Base-by-base conservation (phyloP, 2,329 filamentous ascomycete genomes). In the Claviceps sp. region DNA sequence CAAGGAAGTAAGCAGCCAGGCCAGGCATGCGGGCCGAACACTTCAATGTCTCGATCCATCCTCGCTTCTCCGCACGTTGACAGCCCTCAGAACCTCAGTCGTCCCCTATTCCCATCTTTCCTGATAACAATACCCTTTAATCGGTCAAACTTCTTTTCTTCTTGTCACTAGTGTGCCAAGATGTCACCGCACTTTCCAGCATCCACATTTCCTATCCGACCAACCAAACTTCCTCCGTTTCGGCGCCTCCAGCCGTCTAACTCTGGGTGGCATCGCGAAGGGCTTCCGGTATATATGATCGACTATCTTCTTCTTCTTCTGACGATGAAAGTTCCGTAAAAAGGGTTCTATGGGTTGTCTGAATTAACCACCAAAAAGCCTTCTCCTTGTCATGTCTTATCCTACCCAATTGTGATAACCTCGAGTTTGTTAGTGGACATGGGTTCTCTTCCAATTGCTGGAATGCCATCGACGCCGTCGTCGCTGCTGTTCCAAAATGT, bases 401-500 rank as follows among this genome's bases (percentile, higher is more conserved):
- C 34, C 42, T 7, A 17, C n/a, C 19, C 10, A 43, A 17, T 47
- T 43, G 34, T 46, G n/a, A 38, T 38, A 41, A 30, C 30, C 30
- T 19, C 16, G 22, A 22, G 8, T 38, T 22, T 14, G 47, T 39
- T 38, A 37, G 38, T 37, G 22, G 43, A 51, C 50, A 51, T 51
- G 50, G 50, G 50, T 51, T 51, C 43, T 34, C 19, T 47, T 8
- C n/a, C 40, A 6, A 4, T n/a, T 16, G 47, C 41, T 14, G 38
- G 38, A 47, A 44, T 37, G 41, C 51, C 51, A n/a, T 50, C 51
- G 19, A 44, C 22, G 41, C 51, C 47, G 13, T 34, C 51, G 17
- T 50, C 51, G 37, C 41, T 53, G 41, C 51, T 53, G 30, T 53
- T 53, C 37, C 19, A 30, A n/a, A 50, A 54, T 51, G 68, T 74